Conservation (phyloP, 2,329 filamentous ascomycete species). For the Ophidiomyces ophidiicola region DNA sequence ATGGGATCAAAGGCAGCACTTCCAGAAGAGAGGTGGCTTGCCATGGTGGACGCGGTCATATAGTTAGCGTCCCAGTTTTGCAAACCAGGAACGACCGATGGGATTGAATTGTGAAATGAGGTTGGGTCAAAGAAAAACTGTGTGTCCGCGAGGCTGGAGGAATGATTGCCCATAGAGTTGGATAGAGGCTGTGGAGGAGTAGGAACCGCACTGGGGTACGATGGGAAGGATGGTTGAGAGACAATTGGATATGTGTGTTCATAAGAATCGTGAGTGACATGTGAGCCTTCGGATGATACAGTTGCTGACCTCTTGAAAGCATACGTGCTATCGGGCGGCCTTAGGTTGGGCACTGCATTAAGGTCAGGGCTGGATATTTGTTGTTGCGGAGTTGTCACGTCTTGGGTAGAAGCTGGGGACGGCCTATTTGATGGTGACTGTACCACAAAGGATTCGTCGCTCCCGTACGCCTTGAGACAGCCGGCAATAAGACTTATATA, state of each 20-base stretch:
- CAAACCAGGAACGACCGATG: slow-evolving; percentile 30
- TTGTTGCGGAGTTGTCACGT: slow-evolving; percentile 28
- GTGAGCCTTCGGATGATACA: slow-evolving; percentile 2
- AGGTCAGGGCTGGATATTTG: slow-evolving; percentile 30
- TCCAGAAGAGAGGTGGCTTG: slow-evolving; percentile 26
- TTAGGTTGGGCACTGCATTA: slow-evolving; percentile 22
- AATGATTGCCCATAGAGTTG: slow-evolving; percentile 16
- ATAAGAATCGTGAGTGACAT: neutral
- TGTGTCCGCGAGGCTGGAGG: slow-evolving; percentile 1
- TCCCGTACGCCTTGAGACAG: slow-evolving; percentile 78
- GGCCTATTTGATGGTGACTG: slow-evolving; percentile 36
- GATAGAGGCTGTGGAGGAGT: slow-evolving; percentile 13
- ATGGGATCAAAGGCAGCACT: slow-evolving; percentile 29
- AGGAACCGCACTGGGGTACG: neutral
- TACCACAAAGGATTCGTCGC: slow-evolving; percentile 41
- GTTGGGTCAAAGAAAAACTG: slow-evolving; percentile 24
- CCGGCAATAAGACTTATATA: slow-evolving; percentile 77
- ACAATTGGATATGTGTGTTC: slow-evolving; percentile 14
- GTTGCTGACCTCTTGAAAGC: slow-evolving; percentile 1
- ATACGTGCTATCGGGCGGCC: slow-evolving; percentile 1
- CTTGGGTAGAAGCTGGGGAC: slow-evolving; percentile 31
- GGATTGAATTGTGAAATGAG: slow-evolving; percentile 31
- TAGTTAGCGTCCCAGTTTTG: slow-evolving; percentile 34
- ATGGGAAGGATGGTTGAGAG: slow-evolving; percentile 13
- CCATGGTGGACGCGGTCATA: slow-evolving; percentile 27